These are phyloP conservation scores for Pestalotiopsis sp. DNA, from an alignment of 2,329 filamentous ascomycete genomes.

Conservation along the genomic window DNA sequence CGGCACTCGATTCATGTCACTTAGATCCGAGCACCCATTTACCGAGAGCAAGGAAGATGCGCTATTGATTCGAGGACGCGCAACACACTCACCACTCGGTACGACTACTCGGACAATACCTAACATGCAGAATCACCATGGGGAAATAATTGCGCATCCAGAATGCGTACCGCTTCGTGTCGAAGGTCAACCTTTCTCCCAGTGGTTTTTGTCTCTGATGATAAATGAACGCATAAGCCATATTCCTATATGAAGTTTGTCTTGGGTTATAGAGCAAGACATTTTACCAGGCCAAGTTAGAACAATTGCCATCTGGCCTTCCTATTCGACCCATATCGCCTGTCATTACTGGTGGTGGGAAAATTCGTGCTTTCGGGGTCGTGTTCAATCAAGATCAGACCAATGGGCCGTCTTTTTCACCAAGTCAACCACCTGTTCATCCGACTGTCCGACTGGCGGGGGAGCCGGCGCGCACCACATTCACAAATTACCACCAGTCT, in stretches of 20 bases:
- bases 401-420: neutral
- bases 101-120: neutral
- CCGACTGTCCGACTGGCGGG: neutral
- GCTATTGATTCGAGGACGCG: constrained; percentile 5
- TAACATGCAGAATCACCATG: neutral
- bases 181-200: too few species aligned
- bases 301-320: neutral
- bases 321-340: constrained; percentile 1
- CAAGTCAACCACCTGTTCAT: neutral
- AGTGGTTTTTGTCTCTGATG: too few species aligned
- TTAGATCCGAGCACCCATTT: neutral
- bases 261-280: too few species aligned
- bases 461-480: too few species aligned
- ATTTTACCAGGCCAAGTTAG: neutral
- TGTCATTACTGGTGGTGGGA: neutral
- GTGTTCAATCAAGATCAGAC: neutral
- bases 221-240: too few species aligned
- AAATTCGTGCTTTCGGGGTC: too few species aligned
- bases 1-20: neutral
- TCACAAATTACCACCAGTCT: too few species aligned
- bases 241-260: too few species aligned
- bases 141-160: neutral
- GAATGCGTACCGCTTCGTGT: too few species aligned
- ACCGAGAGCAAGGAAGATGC: neutral
- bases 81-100: neutral